Percentiles rank a stretch among this genome's conserved stretches.
Evolutionary conservation across 2,329 filamentous ascomycete species (phyloP).

Genomic region (Fusarium drepaniforme): DNA sequence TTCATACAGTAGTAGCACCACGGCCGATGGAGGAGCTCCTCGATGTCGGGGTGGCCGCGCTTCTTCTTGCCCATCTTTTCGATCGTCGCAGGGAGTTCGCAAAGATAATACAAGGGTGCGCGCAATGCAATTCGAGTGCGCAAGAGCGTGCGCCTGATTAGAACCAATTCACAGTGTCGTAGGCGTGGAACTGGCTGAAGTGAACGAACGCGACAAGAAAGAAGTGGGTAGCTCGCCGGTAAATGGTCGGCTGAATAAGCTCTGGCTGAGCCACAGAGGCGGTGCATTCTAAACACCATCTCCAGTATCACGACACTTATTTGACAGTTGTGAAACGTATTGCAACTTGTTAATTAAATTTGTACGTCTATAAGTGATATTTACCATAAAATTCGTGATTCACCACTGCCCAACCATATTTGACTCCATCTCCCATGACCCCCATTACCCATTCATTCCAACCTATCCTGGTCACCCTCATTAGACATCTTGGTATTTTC

Average conservation of each 20-base stretch:
- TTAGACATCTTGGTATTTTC: constrained; percentile 27
- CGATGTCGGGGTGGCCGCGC: constrained; percentile 85
- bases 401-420: constrained; percentile 1
- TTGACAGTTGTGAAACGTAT: background rate
- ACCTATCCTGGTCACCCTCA: constrained; percentile 11
- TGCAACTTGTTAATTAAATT: constrained; percentile 18
- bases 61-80: constrained; percentile 86
- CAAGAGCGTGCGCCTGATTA: constrained; percentile 31
- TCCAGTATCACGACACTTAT: background rate
- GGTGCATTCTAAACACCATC: background rate
- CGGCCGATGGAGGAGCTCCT: constrained; percentile 87
- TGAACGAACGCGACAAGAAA: constrained; percentile 41
- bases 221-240: constrained; percentile 44
- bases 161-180: constrained; percentile 32
- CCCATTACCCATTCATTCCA: constrained; percentile 18
- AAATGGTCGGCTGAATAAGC: constrained; percentile 40
- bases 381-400: constrained; percentile 15
- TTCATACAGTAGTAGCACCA: constrained; percentile 96
- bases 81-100: background rate
- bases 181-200: constrained; percentile 36
- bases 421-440: constrained; percentile 1
- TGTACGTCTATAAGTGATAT: constrained; percentile 34
- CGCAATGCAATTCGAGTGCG: constrained; percentile 25
- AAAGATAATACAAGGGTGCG: background rate
- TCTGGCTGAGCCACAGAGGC: background rate